Base-by-base conservation (phyloP, 2,329 filamentous ascomycete species). In the Colletotrichum sp. region DNA sequence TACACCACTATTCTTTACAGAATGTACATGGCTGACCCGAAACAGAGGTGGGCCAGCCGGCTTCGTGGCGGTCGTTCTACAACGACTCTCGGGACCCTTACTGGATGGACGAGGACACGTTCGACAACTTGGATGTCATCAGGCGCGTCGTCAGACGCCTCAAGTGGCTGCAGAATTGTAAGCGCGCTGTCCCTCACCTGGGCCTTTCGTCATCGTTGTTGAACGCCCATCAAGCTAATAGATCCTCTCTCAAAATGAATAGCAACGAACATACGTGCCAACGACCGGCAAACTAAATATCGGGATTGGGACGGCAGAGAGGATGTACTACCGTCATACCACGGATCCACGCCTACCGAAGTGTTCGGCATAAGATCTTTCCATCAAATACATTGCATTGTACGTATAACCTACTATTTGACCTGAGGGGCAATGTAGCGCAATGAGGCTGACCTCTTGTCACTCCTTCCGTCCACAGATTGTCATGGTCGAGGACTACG, bases 111-210 rank as follows among this genome's bases (percentile, higher is more conserved):
- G 67, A 69, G 18, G 32, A 44, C 67, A 62, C 67, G 12, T 69
- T 69, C 12, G 67, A 60, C 34, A 44, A 24, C 24, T 4, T 44
- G 18, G 24, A 44, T 4, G 24, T 15, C 4, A 4, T 44, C 55
- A 44, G 6, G 18, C 67, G 32, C 24, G 55, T 12, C 3, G 21
- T 60, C 16, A 36, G 67, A 18, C 67, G 67, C 18, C 32, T 69
- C 10, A 69, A 69, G n/a, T 69, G 67, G 67, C 34, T 69, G 12
- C 67, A 69, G 6, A 69, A 69, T n/a, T 59, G 67, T 69, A 36
- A 68, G 49, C 26, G 26, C 26, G 26, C 26, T 28, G 26, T 28
- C 26, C 26, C 26, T 28, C 26, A 28, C 26, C 26, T 28, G 26
- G 26, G 26, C 26, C 26, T 28, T 28, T 28, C 26, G 24, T 18